Base-by-base conservation (phyloP, 768 basidiomycete species). In the Calocybe cyanea region DNA sequence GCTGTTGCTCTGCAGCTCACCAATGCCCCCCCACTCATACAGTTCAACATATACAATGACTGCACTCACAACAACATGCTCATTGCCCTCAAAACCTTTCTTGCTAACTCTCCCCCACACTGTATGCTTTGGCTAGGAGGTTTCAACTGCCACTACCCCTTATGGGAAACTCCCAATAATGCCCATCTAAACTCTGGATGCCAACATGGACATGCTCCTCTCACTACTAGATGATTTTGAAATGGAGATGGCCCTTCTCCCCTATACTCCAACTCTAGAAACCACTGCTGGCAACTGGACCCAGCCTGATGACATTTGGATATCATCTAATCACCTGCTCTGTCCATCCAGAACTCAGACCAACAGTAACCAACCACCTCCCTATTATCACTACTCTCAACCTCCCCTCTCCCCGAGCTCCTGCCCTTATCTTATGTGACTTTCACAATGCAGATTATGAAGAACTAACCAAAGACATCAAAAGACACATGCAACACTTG, bases 341-440 rank as follows among this genome's bases (percentile, higher is more conserved):
- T 13, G 38, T 38, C 20, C 18, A 10, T n/a, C 6, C 38, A 4
- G 6, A n/a, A 5, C 38, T 38, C 20, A 45, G 48, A 0, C 61
- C 60, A 3, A 43, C 54, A 0, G 45, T 45, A 1, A 59, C 67
- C 0, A 66, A 72, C 54, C 67, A 70, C 38, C 49, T 64, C 14
- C 67, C 67, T 2, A 61, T 70, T 3, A 20, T 58, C 9, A 63
- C 55, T 1, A 34, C 32, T 1, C n/a, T n/a, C n/a, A n/a, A n/a
- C n/a, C n/a, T n/a, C n/a, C n/a, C n/a, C n/a, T n/a, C n/a, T n/a
- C n/a, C n/a, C n/a, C n/a, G n/a, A n/a, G n/a, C n/a, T n/a, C n/a
- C n/a, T n/a, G n/a, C n/a, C n/a, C n/a, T n/a, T n/a, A n/a, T n/a
- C n/a, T n/a, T n/a, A n/a, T n/a, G n/a, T n/a, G n/a, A n/a, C n/a